Evolutionary conservation across 306 rosid genomes (phyloP).

Genomic region (Aeschynomene evenia): DNA sequence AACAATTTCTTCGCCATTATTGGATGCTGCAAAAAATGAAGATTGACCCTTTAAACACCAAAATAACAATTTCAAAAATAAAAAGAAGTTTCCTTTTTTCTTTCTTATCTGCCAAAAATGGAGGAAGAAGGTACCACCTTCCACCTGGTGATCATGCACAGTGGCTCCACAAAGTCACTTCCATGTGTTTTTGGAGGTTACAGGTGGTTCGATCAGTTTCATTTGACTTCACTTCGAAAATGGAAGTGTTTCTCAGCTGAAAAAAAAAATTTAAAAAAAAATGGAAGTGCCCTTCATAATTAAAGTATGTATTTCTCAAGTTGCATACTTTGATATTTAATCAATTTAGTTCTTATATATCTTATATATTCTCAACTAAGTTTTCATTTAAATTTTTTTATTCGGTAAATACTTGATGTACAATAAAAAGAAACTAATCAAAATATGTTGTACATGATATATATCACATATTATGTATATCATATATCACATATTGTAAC

Average conservation of each 20-base stretch:
- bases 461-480: too few relatives aligned
- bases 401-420: too few relatives aligned
- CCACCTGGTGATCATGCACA: constrained; percentile 34
- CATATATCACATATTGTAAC: too few relatives aligned
- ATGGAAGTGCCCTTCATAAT: too few relatives aligned
- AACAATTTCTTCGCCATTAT: constrained; percentile 36
- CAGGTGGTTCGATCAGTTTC: constrained; percentile 7
- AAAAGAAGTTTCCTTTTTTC: too few relatives aligned
- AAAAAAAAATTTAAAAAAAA: too few relatives aligned
- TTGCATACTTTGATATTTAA: neutral
- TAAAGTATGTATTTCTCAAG: neutral
- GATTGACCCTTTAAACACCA: constrained; percentile 20
- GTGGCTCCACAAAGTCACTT: neutral
- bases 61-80: neutral
- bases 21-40: constrained; percentile 1
- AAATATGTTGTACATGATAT: too few relatives aligned
- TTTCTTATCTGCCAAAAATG: neutral
- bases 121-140: neutral
- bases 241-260: too few relatives aligned
- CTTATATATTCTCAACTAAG: too few relatives aligned
- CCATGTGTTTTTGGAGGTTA: constrained; percentile 19
- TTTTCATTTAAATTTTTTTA: too few relatives aligned
- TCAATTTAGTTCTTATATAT: too few relatives aligned
- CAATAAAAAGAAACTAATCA: too few relatives aligned
- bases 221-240: constrained; percentile 28